These are phyloP conservation scores for Cucumis melo DNA, from an alignment of 306 rosid genomes.

Conservation along the genomic window DNA sequence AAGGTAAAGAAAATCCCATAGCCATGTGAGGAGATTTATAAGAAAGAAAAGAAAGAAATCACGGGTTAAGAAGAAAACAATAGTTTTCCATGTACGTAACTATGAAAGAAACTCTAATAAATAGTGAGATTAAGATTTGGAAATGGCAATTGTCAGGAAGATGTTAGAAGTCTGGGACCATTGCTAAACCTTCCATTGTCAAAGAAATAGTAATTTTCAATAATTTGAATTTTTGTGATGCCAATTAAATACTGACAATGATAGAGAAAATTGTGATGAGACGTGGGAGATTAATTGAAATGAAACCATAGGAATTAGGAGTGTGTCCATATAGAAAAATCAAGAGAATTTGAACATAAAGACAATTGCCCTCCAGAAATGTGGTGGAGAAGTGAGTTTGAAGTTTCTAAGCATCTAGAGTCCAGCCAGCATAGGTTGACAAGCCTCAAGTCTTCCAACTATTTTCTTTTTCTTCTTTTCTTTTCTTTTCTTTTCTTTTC, in stretches of 20 bases:
- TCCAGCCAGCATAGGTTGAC: neutral
- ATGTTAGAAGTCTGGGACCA: neutral
- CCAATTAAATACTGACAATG: neutral
- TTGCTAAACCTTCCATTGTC: neutral
- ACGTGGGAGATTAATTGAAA: neutral
- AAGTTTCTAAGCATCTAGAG: neutral
- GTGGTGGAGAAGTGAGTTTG: neutral
- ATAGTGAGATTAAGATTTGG: neutral
- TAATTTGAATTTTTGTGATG: neutral
- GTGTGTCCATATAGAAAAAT: neutral
- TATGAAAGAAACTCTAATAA: neutral
- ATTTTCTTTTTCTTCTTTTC: neutral
- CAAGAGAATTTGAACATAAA: neutral
- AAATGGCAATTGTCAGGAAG: neutral
- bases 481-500: neutral
- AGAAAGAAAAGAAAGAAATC: neutral
- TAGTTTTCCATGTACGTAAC: neutral
- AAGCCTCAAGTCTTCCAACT: neutral
- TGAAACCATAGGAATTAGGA: neutral
- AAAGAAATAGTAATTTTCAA: neutral
- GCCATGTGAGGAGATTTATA: slow-evolving; percentile 17
- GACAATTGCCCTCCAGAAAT: neutral
- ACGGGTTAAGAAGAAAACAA: neutral
- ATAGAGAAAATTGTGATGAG: neutral
- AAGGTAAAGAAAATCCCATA: slow-evolving; percentile 6